Conservation (phyloP, 2,329 filamentous ascomycete species). For the Claviceps sorghi region DNA sequence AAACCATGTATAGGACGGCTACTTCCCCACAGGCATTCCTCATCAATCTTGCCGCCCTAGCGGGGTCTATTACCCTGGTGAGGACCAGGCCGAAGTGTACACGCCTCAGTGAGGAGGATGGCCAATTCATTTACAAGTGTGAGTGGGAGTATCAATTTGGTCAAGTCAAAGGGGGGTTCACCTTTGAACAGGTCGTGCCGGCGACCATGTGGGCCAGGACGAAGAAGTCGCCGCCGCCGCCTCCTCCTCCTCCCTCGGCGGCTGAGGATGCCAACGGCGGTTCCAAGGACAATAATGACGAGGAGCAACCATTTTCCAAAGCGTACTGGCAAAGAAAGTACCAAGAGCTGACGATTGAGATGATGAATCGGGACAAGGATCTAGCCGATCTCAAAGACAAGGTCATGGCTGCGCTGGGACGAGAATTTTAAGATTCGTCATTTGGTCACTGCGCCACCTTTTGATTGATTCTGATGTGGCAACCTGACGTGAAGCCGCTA, state of each 20-base stretch:
- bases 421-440: constrained; percentile 3
- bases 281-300: constrained; percentile 7
- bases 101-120: constrained; percentile 27
- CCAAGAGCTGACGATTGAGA: constrained; percentile 40
- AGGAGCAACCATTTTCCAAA: constrained; percentile 13
- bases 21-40: constrained; percentile 40
- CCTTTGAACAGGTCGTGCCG: constrained; percentile 34
- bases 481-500: too few species aligned
- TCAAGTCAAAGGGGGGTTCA: constrained; percentile 35
- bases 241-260: neutral
- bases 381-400: constrained; percentile 27
- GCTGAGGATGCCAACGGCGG: constrained; percentile 6
- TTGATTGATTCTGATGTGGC: too few species aligned
- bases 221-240: constrained; percentile 6
- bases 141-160: constrained; percentile 44
- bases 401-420: constrained; percentile 25
- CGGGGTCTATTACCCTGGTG: constrained; percentile 38
- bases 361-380: constrained; percentile 44
- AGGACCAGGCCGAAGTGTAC: constrained; percentile 25
- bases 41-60: constrained; percentile 43
- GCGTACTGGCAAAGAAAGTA: constrained; percentile 39
- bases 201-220: constrained; percentile 26
- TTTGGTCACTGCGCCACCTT: neutral
- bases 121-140: constrained; percentile 32
- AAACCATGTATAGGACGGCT: constrained; percentile 36